Percentiles rank a stretch among this genome's conserved stretches.
Conservation (phyloP, 345 rosid species). For the Reutealis trisperma region DNA sequence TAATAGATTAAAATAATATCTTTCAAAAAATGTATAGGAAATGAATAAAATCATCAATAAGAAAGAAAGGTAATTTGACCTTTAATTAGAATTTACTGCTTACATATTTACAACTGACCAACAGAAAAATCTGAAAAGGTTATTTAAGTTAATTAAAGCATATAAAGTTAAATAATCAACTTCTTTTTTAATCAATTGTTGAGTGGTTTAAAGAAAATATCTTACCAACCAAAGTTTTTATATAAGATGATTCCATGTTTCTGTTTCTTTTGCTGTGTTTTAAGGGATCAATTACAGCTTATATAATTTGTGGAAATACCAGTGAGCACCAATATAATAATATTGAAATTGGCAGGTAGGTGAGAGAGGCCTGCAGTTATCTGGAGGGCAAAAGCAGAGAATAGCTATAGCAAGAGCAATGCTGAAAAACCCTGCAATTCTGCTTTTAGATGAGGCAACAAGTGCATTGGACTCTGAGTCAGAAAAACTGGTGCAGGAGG, state of each 20-base stretch:
- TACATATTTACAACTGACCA: neutral
- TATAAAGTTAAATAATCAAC: neutral
- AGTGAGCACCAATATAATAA: neutral
- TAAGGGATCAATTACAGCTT: neutral
- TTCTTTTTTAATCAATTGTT: neutral
- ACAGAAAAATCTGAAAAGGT: neutral
- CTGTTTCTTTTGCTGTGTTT: neutral
- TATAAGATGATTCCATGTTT: neutral
- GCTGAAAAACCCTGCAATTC: conserved; percentile 93
- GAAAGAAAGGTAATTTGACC: neutral
- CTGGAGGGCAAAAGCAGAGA: conserved; percentile 98
- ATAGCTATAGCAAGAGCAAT: conserved; percentile 97
- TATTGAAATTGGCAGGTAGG: conserved; percentile 75
- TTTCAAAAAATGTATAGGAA: neutral
- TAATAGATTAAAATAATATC: neutral
- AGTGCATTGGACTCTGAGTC: conserved; percentile 97
- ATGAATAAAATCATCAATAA: neutral
- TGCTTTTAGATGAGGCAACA: conserved; percentile 91
- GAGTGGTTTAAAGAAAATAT: conserved; percentile 1
- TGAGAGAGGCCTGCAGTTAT: conserved; percentile 93
- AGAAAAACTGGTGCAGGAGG: conserved; percentile 95
- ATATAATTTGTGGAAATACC: neutral
- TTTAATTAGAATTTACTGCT: neutral
- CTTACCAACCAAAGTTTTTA: neutral
- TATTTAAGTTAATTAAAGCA: neutral